Evolutionary conservation across 768 basidiomycete genomes (phyloP).

Genomic region (Amanita subjunquillea): DNA sequence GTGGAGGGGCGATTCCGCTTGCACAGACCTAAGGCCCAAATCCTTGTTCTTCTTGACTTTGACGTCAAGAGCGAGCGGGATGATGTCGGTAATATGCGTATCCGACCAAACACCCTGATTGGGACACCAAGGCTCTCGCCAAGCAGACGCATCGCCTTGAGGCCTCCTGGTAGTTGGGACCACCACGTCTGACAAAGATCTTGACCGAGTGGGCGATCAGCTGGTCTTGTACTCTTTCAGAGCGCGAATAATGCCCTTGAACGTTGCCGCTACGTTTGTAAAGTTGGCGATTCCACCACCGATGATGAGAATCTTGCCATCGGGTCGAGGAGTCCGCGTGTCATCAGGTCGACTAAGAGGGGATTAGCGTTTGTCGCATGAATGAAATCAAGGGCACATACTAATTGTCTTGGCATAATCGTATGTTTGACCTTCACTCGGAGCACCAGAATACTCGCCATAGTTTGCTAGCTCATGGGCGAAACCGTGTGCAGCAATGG

Average conservation of each 20-base stretch:
- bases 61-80: conserved; percentile 93
- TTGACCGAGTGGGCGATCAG: conserved; percentile 79
- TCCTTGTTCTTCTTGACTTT: conserved; percentile 36
- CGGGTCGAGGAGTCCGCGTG: conserved; percentile 67
- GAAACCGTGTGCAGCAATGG: conserved; percentile 86
- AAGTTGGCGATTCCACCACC: conserved; percentile 99
- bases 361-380: conserved; percentile 5
- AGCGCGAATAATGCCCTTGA: conserved; percentile 99
- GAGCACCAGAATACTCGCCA: conserved; percentile 98
- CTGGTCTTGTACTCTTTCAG: conserved; percentile 87
- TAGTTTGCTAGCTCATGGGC: conserved; percentile 99
- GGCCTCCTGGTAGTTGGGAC: conserved; percentile 97
- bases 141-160: conserved; percentile 97
- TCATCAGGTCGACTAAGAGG: conserved; percentile 78
- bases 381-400: conserved; percentile 24
- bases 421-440: conserved; percentile 96
- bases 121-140: conserved; percentile 96
- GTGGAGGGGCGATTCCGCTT: conserved; percentile 28
- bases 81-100: conserved; percentile 97
- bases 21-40: conserved; percentile 22
- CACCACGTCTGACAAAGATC: conserved; percentile 97
- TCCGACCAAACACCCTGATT: conserved; percentile 95
- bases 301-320: conserved; percentile 98
- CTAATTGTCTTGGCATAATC: conserved; percentile 99
- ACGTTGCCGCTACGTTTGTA: conserved; percentile 97